Conservation (phyloP, 2,329 filamentous ascomycete genomes). For the Atkinsonella texensis region DNA sequence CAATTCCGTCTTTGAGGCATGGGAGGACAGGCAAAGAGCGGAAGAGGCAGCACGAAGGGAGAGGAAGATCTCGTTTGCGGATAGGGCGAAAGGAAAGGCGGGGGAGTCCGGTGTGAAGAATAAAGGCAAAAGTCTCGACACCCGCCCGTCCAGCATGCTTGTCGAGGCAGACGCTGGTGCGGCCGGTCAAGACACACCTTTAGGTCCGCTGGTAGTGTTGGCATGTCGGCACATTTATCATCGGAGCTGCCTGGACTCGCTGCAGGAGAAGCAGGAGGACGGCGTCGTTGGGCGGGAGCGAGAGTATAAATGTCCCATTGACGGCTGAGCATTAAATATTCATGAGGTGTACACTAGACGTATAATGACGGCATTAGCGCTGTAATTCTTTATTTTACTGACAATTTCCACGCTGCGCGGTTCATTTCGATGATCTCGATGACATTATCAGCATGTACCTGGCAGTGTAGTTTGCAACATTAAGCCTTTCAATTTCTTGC, state of each 20-base stretch:
- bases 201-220: slow-evolving; percentile 54
- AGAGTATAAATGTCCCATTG: slow-evolving; percentile 45
- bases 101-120: slow-evolving; percentile 22
- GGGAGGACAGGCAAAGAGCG: slow-evolving; percentile 51
- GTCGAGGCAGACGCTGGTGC: slow-evolving; percentile 17
- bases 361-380: slow-evolving; percentile 1
- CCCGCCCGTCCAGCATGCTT: slow-evolving; percentile 29
- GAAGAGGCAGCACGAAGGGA: slow-evolving; percentile 35
- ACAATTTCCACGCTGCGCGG: neutral
- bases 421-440: neutral
- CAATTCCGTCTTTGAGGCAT: slow-evolving; percentile 65
- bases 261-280: slow-evolving; percentile 41
- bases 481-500: too few species aligned
- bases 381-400: neutral
- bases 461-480: too few species aligned
- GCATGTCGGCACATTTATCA: slow-evolving; percentile 63
- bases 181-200: slow-evolving; percentile 30
- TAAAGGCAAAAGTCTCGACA: slow-evolving; percentile 32
- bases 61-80: slow-evolving; percentile 24
- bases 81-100: slow-evolving; percentile 26
- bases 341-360: slow-evolving; percentile 4
- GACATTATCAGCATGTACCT: too few species aligned
- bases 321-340: slow-evolving; percentile 28
- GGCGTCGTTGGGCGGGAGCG: slow-evolving; percentile 34
- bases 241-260: slow-evolving; percentile 53